These are phyloP conservation scores for Arthrinium puccinioides DNA, from an alignment of 2,329 filamentous ascomycete genomes.

Conservation along the genomic window DNA sequence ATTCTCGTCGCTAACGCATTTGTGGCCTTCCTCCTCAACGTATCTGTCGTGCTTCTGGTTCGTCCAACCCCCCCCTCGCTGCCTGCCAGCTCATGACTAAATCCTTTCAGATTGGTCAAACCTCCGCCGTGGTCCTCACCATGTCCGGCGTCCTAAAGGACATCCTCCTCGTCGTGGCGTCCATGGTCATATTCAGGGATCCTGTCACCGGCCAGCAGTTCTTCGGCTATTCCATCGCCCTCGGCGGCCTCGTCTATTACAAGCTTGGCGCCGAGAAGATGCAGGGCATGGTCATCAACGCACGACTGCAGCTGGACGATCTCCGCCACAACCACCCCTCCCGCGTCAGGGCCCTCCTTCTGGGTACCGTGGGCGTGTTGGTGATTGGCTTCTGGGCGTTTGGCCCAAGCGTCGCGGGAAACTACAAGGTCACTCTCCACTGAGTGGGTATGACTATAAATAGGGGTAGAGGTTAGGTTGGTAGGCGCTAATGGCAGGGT, in stretches of 20 bases:
- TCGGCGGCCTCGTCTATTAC: slow-evolving; percentile 22
- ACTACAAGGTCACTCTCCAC: too few species aligned
- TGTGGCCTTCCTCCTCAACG: slow-evolving; percentile 74
- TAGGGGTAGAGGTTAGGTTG: too few species aligned
- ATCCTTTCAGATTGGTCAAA: slow-evolving; percentile 53
- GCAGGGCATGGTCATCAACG: slow-evolving; percentile 15
- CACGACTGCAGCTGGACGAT: slow-evolving; percentile 10
- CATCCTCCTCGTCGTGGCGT: slow-evolving; percentile 61
- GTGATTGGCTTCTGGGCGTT: background rate
- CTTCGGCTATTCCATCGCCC: slow-evolving; percentile 62
- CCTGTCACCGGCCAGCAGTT: slow-evolving; percentile 58
- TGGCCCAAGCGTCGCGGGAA: background rate
- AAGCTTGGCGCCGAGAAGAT: slow-evolving; percentile 18
- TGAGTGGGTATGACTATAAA: too few species aligned
- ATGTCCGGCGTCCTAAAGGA: slow-evolving; percentile 68
- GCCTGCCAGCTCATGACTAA: background rate
- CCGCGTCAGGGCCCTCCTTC: slow-evolving; percentile 11
- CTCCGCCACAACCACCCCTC: slow-evolving; percentile 14
- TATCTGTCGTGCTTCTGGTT: slow-evolving; percentile 80
- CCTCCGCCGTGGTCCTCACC: slow-evolving; percentile 66
- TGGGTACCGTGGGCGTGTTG: slow-evolving; percentile 9
- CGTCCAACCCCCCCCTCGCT: slow-evolving; percentile 24
- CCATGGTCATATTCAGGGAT: slow-evolving; percentile 60
- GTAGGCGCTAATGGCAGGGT: too few species aligned
- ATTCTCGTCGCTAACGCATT: slow-evolving; percentile 66